Base-by-base conservation (phyloP, 495 filamentous ascomycete genomes). In the Penicillium bovifimosum region DNA sequence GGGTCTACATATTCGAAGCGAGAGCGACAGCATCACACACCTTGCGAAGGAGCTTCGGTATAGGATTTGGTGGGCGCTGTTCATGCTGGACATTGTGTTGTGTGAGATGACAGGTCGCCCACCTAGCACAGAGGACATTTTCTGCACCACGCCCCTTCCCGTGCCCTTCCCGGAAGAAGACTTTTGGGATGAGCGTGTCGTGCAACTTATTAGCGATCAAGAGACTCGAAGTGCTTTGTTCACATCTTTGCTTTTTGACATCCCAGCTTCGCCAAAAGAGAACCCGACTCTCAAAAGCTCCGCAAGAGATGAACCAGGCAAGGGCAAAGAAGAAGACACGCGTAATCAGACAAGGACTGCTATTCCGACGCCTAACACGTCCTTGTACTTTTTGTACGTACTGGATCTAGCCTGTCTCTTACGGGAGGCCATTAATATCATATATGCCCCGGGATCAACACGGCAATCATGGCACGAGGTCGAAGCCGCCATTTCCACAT, bases 31-130 rank as follows among this genome's bases (percentile, higher is more conserved):
- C 7, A 57, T 83, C 20, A 54, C 60, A 13, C 70, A 78, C 32
- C 52, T 68, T 10, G 76, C 82, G 5, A 81, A 77, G 47, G 71
- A 74, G 41, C 66, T 61, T 38, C 65, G 70, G 11, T 72, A 71
- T 44, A 58, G 68, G 17, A 64, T 70, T 11, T 74, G 71, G 71
- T 74, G 82, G 78, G 76, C 81, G 6, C 46, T 87, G 3, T 82
- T 80, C 50, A 72, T 72, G n/a, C 61, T 86, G 18, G 84, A 86
- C 50, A 74, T 76, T 17, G 56, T 71, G 14, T 70, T 86, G 9
- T 76, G 73, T 55, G 73, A 77, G 35, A 81, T 84, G 64, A 85
- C 80, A 24, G 84, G 84, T 1, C 77, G 84, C 16, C 79, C 81
- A 3, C 76, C 72, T 14, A 76, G 69, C 50, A 77, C 79, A 38